Conservation (phyloP, 176 grass and related monocot genomes). For the Lolium rigidum region DNA sequence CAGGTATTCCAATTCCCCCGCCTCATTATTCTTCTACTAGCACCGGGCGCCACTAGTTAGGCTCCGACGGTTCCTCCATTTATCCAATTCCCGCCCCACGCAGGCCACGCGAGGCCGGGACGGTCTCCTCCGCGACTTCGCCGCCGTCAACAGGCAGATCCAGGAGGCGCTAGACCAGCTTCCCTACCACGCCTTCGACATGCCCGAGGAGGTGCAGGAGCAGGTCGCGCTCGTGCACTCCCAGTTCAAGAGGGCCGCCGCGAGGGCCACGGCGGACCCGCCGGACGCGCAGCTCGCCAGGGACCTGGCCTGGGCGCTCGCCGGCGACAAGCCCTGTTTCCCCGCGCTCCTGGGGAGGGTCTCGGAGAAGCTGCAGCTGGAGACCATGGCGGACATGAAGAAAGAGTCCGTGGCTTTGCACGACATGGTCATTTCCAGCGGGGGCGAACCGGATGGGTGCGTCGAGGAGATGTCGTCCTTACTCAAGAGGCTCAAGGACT, state of each 20-base stretch:
- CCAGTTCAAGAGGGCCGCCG: slow-evolving; percentile 73
- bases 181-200: slow-evolving; percentile 59
- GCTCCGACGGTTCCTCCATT: neutral
- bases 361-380: slow-evolving; percentile 83
- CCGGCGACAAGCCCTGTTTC: slow-evolving; percentile 41
- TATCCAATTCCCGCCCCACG: neutral
- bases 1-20: slow-evolving; percentile 45
- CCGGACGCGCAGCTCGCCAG: slow-evolving; percentile 55
- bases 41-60: neutral
- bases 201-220: slow-evolving; percentile 88
- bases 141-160: slow-evolving; percentile 60
- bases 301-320: slow-evolving; percentile 64
- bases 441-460: slow-evolving; percentile 64
- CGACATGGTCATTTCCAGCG: slow-evolving; percentile 81
- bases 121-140: slow-evolving; percentile 49
- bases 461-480: slow-evolving; percentile 88
- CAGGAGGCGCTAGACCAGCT: slow-evolving; percentile 61
- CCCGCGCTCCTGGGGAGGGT: slow-evolving; percentile 57
- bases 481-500: slow-evolving; percentile 84
- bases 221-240: slow-evolving; percentile 91
- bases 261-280: slow-evolving; percentile 38
- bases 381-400: slow-evolving; percentile 77
- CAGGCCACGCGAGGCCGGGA: slow-evolving; percentile 67
- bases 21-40: too few relatives aligned
- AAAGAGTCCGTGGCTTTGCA: slow-evolving; percentile 88